Base-by-base conservation (phyloP, 202 grass and related monocot species). In the Carex arenaria region DNA sequence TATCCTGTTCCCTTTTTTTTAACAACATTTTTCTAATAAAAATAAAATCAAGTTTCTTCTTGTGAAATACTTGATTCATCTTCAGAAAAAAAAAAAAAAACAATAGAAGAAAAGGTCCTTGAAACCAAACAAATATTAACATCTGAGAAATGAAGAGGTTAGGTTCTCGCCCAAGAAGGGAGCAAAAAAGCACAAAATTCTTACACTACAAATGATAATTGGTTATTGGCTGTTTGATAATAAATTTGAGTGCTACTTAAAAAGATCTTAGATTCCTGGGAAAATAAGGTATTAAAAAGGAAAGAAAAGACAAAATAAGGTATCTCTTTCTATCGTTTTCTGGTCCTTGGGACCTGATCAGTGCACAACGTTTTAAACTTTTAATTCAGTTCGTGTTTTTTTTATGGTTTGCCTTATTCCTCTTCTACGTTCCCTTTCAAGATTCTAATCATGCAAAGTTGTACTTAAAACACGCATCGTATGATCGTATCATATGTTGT, bases 301-400 rank as follows among this genome's bases (percentile, higher is more conserved):
- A 40, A 43, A 62, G 10, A 14, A 28, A 80, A 64, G 36, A 65
- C 78, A 80, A 80, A 80, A 64, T 7, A 49, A 28, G 61, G 47
- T 22, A n/a, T 80, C 36, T 47, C 57, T 64, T 64, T 80, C 78
- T 65, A 49, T 22, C 57, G 18, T 64, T 80, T 42, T 80, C 78
- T 64, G 34, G 45, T 64, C 6, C 17, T 54, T 43, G 42, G 42
- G 7, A 45, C 42, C 42, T 45, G 7, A 45, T 40, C 36, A 38
- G 36, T 38, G 36, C 36, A 38, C 36, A 40, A 40, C 0, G 38
- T 40, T 34, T 34, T 3, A 34, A 26, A 26, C 26, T 26, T 40
- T 7, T 40, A 40, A 40, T 40, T 5, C 38, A 40, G 0, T 40
- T 40, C 6, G 5, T 40, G 38, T 1, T 40, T 40, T 40, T 40